Percentiles rank a stretch among this genome's conserved stretches.
Conservation (phyloP, 108 stramenopile species). For the Skeletonema costatum region DNA sequence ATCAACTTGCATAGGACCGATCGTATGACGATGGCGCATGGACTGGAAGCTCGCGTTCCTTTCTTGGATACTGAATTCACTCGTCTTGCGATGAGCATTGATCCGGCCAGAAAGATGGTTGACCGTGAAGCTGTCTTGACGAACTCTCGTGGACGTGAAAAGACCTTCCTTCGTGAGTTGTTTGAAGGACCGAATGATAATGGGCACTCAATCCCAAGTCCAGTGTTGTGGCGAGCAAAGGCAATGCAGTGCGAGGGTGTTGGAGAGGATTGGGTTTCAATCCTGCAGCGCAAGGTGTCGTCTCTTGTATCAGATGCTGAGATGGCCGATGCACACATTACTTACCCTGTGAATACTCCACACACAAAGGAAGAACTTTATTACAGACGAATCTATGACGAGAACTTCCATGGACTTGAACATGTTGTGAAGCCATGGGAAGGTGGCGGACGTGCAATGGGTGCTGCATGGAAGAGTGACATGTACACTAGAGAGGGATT, state of each 20-base stretch:
- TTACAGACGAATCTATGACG: conserved; percentile 73
- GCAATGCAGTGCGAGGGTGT: conserved; percentile 89
- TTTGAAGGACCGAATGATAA: conserved; percentile 71
- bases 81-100: conserved; percentile 66
- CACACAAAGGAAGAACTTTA: conserved; percentile 85
- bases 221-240: conserved; percentile 80
- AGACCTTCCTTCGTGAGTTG: conserved; percentile 66
- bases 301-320: conserved; percentile 68
- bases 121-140: conserved; percentile 60
- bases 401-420: conserved; percentile 62
- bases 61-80: conserved; percentile 80
- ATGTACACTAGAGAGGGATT: conserved; percentile 76
- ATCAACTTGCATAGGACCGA: conserved; percentile 78
- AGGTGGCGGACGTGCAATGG: conserved; percentile 73
- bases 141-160: conserved; percentile 68
- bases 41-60: conserved; percentile 81
- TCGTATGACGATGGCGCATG: conserved; percentile 85
- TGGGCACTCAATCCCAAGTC: conserved; percentile 63
- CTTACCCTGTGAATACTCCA: conserved; percentile 72
- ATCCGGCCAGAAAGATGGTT: conserved; percentile 69
- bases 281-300: conserved; percentile 68
- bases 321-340: conserved; percentile 58
- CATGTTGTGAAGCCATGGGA: conserved; percentile 76
- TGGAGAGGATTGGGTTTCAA: conserved; percentile 80
- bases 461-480: conserved; percentile 73